Percentiles rank a stretch among this genome's conserved stretches.
Conservation (phyloP, 768 basidiomycete species). For the Xanthoconium stramineum region DNA sequence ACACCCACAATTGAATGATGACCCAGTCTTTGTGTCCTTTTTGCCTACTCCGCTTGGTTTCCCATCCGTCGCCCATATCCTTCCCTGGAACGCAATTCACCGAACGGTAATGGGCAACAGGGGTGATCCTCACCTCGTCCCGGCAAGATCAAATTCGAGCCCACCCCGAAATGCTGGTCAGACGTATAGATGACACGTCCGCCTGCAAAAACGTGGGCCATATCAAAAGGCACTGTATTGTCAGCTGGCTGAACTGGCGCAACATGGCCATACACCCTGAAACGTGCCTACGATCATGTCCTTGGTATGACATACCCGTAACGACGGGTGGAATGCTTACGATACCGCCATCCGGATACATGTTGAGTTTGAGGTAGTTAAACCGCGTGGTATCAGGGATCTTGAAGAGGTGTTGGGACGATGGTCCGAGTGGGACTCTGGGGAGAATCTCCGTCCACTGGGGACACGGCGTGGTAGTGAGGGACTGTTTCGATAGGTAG, state of each 20-base stretch:
- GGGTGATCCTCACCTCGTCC: constrained; percentile 60
- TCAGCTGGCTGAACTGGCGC: constrained; percentile 56
- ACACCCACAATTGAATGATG: constrained; percentile 75
- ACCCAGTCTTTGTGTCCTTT: constrained; percentile 89
- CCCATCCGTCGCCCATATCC: constrained; percentile 99
- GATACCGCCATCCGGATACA: constrained; percentile 98
- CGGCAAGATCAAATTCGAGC: constrained; percentile 86
- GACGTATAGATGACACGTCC: constrained; percentile 82
- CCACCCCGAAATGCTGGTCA: constrained; percentile 94
- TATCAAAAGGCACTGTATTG: constrained; percentile 58
- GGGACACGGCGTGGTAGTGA: not conserved
- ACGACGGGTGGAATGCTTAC: constrained; percentile 37
- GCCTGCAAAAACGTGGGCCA: constrained; percentile 89
- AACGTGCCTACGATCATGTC: constrained; percentile 63
- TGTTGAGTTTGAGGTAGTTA: constrained; percentile 87
- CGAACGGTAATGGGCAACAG: not conserved
- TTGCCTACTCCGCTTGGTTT: constrained; percentile 83
- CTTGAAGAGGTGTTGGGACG: constrained; percentile 85
- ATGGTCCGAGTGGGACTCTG: constrained; percentile 72
- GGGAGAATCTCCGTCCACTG: constrained; percentile 86
- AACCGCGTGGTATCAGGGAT: constrained; percentile 49
- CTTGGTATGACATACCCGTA: not conserved
- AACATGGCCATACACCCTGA: constrained; percentile 86
- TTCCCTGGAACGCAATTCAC: constrained; percentile 42
- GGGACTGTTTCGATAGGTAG: not conserved